Percentiles rank a stretch among this genome's conserved stretches.
These are phyloP conservation scores for Coemansia sp. DNA, from an alignment of 192 early-diverging fungal genomes.

Conservation along the genomic window DNA sequence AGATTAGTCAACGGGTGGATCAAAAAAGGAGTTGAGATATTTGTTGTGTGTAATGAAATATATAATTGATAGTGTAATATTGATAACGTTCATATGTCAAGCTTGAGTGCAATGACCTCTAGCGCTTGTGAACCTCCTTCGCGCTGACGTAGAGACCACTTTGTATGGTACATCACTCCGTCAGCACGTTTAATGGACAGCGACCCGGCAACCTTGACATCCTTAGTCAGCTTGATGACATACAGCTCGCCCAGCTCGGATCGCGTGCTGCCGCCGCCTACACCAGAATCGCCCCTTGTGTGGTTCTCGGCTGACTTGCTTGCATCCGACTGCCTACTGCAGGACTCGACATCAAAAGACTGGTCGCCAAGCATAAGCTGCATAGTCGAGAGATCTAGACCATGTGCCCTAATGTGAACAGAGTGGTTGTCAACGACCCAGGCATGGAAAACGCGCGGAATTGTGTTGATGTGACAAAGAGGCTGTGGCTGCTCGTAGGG, in stretches of 20 bases:
- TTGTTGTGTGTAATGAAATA: neutral
- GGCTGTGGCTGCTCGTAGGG: constrained; percentile 20
- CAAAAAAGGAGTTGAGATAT: neutral
- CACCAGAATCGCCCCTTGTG: neutral
- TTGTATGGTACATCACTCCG: constrained; percentile 42
- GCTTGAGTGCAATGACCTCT: constrained; percentile 35
- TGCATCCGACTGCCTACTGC: neutral
- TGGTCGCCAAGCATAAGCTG: constrained; percentile 26
- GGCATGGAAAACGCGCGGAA: constrained; percentile 27
- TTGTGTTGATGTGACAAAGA: constrained; percentile 18
- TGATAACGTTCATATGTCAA: constrained; percentile 25
- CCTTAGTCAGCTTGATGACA: constrained; percentile 18
- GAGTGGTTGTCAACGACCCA: neutral
- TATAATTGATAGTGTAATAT: neutral
- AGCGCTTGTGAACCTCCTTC: neutral
- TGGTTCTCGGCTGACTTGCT: constrained; percentile 5
- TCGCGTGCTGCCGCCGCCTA: neutral
- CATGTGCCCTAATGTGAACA: constrained; percentile 16
- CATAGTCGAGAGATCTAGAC: constrained; percentile 25
- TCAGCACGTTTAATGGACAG: constrained; percentile 36
- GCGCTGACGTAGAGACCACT: constrained; percentile 34
- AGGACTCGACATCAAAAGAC: constrained; percentile 15
- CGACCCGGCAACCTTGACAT: constrained; percentile 10
- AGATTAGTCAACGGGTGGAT: neutral
- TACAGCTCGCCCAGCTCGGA: constrained; percentile 1